Base-by-base conservation (phyloP, 2,329 filamentous ascomycete genomes). In the Aspergillus melleus region DNA sequence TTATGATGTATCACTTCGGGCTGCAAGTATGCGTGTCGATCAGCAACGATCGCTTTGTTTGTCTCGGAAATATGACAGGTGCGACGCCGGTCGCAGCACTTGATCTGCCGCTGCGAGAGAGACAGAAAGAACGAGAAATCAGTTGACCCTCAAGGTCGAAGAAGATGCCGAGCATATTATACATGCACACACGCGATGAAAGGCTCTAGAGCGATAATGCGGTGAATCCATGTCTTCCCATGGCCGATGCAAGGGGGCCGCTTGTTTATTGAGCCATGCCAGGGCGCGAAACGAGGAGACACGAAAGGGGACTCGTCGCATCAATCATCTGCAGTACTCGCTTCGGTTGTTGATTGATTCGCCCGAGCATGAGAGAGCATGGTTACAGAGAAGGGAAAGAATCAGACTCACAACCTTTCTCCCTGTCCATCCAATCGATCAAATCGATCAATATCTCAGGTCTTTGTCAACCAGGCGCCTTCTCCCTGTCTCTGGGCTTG, bases 201-300 rank as follows among this genome's bases (percentile, higher is more conserved):
- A 46, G 19, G 14, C 42, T 20, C 19, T 20, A 32, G 50, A 50
- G 30, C 36, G 36, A 57, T 54, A 22, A 55, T 57, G 42, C 50
- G 62, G 49, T 62, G 60, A 60, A 52, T 46, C 30, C 22, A 29
- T 52, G 22, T 57, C 24, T 47, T 5, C 6, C 39, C 12, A 20
- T 29, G 12, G 32, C 47, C 55, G 49, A 65, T 49, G 63, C 61
- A 65, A 65, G 62, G 63, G 26, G 63, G 60, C 20, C 47, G 22
- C 29, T 44, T 44, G 52, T 54, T 57, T 65, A 57, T 58, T 57
- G 57, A 49, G 50, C 12, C 42, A 39, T 52, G 52, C 52, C 49
- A 61, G 60, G 61, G 61, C 62, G 58, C 44, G 49, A 54, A 57
- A 65, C 50, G 55, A 62, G 58, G 55, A 49, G 42, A 59, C 36